These are phyloP conservation scores for Pseudomonodictys pantanalensis DNA, from an alignment of 495 filamentous ascomycete genomes.

Conservation along the genomic window DNA sequence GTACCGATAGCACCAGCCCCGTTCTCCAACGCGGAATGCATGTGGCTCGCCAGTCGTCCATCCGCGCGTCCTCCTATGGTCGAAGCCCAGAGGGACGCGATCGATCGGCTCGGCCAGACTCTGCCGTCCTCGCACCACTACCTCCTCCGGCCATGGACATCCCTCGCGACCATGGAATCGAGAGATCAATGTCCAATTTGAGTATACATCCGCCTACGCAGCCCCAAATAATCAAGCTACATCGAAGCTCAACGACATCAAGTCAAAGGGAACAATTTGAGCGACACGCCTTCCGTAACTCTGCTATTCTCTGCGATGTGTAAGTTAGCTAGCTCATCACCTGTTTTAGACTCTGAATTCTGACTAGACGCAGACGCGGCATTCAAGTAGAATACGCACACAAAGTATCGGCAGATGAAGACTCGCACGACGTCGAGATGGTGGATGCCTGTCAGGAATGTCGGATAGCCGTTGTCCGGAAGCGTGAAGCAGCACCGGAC, in stretches of 20 bases:
- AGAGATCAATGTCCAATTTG: constrained; percentile 1
- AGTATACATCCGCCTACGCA: constrained; percentile 8
- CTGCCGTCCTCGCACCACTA: constrained; percentile 5
- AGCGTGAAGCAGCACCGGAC: constrained; percentile 31
- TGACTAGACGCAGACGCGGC: constrained; percentile 32
- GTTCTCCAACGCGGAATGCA: no score
- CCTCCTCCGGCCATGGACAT: constrained; percentile 28
- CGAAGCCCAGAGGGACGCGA: constrained; percentile 11
- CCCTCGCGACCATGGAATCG: constrained; percentile 6
- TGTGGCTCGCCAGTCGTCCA: no score
- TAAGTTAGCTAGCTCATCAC: constrained; percentile 20
- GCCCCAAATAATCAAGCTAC: constrained; percentile 11
- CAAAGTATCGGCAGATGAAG: constrained; percentile 33
- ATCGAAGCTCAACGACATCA: constrained; percentile 25
- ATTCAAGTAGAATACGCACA: constrained; percentile 39
- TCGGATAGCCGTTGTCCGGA: constrained; percentile 39
- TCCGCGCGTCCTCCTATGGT: constrained; percentile 1
- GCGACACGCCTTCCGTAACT: constrained; percentile 38
- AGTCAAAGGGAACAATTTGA: constrained; percentile 38
- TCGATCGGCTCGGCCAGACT: constrained; percentile 3
- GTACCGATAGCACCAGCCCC: neutral
- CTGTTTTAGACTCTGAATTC: neutral
- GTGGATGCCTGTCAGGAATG: constrained; percentile 27
- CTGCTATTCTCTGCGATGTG: constrained; percentile 43
- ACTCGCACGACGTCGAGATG: constrained; percentile 36